These are phyloP conservation scores for Candida chilensis DNA, from an alignment of 805 yeast species.

Conservation along the genomic window DNA sequence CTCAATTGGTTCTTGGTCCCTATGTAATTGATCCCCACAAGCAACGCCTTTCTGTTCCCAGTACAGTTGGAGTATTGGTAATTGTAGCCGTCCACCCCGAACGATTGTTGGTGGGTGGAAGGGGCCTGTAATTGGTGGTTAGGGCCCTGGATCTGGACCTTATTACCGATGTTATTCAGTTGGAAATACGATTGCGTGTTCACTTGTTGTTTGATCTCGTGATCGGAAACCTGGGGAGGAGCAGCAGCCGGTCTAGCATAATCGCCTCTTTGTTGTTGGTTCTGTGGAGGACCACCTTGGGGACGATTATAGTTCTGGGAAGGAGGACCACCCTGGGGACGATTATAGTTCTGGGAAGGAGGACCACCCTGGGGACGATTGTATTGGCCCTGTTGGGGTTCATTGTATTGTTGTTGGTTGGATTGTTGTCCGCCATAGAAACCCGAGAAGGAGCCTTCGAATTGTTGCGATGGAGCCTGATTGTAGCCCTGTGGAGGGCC, in stretches of 20 bases:
- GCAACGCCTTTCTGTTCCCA: slow-evolving; percentile 66
- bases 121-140: slow-evolving; percentile 8
- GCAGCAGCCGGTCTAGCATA: neutral
- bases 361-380: neutral
- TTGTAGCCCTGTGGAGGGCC: slow-evolving; percentile 1
- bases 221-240: neutral
- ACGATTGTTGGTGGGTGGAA: slow-evolving; percentile 7
- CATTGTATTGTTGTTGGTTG: neutral
- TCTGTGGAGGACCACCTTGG: neutral
- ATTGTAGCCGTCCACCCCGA: slow-evolving; percentile 14
- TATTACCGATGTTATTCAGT: slow-evolving; percentile 3
- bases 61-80: slow-evolving; percentile 61
- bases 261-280: neutral
- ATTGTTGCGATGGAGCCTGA: neutral
- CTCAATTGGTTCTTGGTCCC: slow-evolving; percentile 52
- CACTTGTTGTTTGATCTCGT: slow-evolving; percentile 4
- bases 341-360: neutral
- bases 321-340: neutral
- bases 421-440: neutral
- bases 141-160: slow-evolving; percentile 3
- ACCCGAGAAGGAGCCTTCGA: neutral
- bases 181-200: slow-evolving; percentile 6
- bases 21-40: slow-evolving; percentile 72
- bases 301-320: neutral
- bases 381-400: neutral